Evolutionary conservation across 108 stramenopile species (phyloP).

Genomic region (Fragilariopsis cylindrus): DNA sequence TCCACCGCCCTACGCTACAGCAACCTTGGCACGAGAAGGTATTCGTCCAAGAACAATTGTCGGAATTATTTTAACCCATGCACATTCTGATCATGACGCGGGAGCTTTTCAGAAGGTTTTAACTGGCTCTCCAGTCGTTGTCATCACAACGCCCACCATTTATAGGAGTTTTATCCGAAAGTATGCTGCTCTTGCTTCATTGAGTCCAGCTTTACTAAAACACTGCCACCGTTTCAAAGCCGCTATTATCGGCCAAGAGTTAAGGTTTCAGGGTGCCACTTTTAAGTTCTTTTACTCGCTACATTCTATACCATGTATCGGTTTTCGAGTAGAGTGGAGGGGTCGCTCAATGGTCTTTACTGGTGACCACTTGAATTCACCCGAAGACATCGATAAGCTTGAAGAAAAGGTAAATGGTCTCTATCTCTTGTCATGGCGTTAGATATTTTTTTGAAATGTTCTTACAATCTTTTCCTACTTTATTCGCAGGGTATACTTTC

Average conservation of each 20-base stretch:
- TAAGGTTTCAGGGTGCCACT: slow-evolving; percentile 85
- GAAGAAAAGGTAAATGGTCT: slow-evolving; percentile 46
- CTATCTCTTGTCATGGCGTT: background rate
- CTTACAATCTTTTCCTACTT: background rate
- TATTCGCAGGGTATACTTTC: slow-evolving; percentile 68
- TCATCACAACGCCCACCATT: slow-evolving; percentile 93
- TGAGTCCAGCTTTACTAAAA: slow-evolving; percentile 77
- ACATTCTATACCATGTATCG: slow-evolving; percentile 92
- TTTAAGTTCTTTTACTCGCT: slow-evolving; percentile 92
- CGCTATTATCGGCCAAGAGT: slow-evolving; percentile 87
- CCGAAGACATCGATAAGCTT: slow-evolving; percentile 66
- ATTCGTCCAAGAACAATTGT: slow-evolving; percentile 88
- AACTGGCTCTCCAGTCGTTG: slow-evolving; percentile 82
- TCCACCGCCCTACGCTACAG: slow-evolving; percentile 91
- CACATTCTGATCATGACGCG: slow-evolving; percentile 95
- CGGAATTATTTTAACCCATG: slow-evolving; percentile 92
- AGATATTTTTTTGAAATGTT: background rate
- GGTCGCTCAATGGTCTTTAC: slow-evolving; percentile 90
- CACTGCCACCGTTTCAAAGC: slow-evolving; percentile 84
- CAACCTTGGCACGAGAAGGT: slow-evolving; percentile 83
- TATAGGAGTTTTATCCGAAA: slow-evolving; percentile 95
- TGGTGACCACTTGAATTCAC: slow-evolving; percentile 93
- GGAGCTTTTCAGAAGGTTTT: slow-evolving; percentile 94
- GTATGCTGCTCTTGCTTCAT: slow-evolving; percentile 86
- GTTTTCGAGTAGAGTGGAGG: slow-evolving; percentile 89